phyloP scores from a whole-genome alignment of 2,329 filamentous ascomycete species.

The Cyphellophora europaea region DNA sequence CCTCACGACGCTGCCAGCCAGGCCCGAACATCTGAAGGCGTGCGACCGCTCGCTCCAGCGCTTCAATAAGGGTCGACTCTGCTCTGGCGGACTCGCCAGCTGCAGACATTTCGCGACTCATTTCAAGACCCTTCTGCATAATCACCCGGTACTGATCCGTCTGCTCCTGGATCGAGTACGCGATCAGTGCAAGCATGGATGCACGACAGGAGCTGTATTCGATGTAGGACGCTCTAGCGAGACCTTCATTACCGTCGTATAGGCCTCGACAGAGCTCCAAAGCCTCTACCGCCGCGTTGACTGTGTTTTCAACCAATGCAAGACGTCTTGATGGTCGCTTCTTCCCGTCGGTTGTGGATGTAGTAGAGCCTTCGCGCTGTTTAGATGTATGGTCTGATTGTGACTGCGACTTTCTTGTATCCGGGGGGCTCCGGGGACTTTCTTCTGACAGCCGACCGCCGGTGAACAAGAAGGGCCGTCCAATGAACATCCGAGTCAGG shows the following conservation, averaged over 20 bases:
- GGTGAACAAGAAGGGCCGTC: conserved; percentile 43
- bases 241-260: conserved; percentile 38
- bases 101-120: conserved; percentile 46
- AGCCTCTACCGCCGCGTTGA: conserved; percentile 43
- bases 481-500: conserved; percentile 44
- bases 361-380: conserved; percentile 19
- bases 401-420: conserved; percentile 21
- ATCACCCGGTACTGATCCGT: conserved; percentile 35
- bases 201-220: conserved; percentile 49
- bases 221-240: conserved; percentile 46
- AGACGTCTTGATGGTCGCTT: conserved; percentile 14
- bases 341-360: not conserved
- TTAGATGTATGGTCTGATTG: conserved; percentile 22
- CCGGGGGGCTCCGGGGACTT: conserved; percentile 5
- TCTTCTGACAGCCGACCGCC: not conserved
- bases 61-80: conserved; percentile 44
- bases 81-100: conserved; percentile 44
- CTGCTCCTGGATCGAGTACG: conserved; percentile 29
- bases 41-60: conserved; percentile 39
- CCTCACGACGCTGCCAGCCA: conserved; percentile 20
- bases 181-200: conserved; percentile 40
- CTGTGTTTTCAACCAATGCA: conserved; percentile 41
- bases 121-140: conserved; percentile 39
- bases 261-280: conserved; percentile 42
- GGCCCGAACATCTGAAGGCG: conserved; percentile 37